phyloP scores from a whole-genome alignment of 164 flowering plant genomes.

The Warburgia ugandensis region DNA sequence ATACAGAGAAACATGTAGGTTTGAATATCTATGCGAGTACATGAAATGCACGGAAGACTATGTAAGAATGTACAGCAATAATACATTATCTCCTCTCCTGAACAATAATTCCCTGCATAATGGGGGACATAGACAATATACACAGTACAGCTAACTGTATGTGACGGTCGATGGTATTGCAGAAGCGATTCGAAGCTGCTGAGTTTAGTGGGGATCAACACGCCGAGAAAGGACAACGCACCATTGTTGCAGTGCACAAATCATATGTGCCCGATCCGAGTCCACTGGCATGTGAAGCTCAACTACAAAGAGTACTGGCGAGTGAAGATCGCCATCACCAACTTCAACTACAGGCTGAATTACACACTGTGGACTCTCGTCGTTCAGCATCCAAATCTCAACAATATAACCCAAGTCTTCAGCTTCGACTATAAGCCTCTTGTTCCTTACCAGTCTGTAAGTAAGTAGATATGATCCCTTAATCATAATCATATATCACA shows the following conservation, averaged over 20 bases:
- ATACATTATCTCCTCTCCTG: too few relatives aligned
- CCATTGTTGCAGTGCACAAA: constrained; percentile 72
- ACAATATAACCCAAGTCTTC: constrained; percentile 73
- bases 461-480: constrained; percentile 35
- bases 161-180: too few relatives aligned
- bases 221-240: constrained; percentile 57
- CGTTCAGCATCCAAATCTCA: constrained; percentile 78
- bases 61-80: too few relatives aligned
- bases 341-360: constrained; percentile 68
- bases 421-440: constrained; percentile 86
- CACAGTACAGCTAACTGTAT: too few relatives aligned
- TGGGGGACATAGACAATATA: too few relatives aligned
- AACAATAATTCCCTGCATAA: too few relatives aligned
- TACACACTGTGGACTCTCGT: constrained; percentile 78
- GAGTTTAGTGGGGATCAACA: constrained; percentile 44
- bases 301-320: constrained; percentile 87
- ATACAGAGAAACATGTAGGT: too few relatives aligned
- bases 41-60: too few relatives aligned
- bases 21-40: too few relatives aligned
- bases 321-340: constrained; percentile 61
- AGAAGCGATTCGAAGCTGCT: constrained; percentile 52
- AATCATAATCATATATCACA: too few relatives aligned
- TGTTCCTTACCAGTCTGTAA: constrained; percentile 53
- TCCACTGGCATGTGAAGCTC: constrained; percentile 76
- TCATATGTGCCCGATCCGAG: constrained; percentile 72